These are phyloP conservation scores for Starmera stellimalicola DNA, from an alignment of 1,139 yeast species.

Conservation along the genomic window DNA sequence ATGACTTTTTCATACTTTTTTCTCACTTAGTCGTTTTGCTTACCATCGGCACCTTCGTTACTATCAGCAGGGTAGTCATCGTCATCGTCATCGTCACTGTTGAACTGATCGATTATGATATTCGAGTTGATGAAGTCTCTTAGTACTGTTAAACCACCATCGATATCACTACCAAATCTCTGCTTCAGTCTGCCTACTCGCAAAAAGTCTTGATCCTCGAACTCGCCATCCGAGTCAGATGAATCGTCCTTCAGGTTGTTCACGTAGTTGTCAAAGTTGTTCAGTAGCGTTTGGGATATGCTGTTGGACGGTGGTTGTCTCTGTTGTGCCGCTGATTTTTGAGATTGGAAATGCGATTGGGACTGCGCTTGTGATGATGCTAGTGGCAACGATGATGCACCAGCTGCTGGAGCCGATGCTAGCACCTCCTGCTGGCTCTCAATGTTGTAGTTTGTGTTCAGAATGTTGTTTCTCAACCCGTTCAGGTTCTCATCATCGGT, in stretches of 20 bases:
- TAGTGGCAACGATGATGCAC: not conserved
- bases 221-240: slow-evolving; percentile 14
- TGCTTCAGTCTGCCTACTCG: slow-evolving; percentile 9
- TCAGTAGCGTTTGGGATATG: slow-evolving; percentile 19
- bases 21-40: too few species aligned
- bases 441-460: slow-evolving; percentile 18
- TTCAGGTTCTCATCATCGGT: not conserved
- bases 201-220: slow-evolving; percentile 14
- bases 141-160: not conserved
- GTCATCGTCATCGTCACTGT: not conserved
- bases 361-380: too few species aligned
- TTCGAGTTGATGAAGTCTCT: not conserved
- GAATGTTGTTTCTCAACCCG: slow-evolving; percentile 4
- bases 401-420: slow-evolving; percentile 1
- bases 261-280: slow-evolving; percentile 17
- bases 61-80: too few species aligned
- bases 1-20: too few species aligned
- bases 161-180: slow-evolving; percentile 1
- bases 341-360: too few species aligned
- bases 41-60: too few species aligned
- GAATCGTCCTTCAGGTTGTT: slow-evolving; percentile 11
- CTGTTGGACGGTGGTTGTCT: slow-evolving; percentile 9
- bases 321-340: too few species aligned
- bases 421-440: slow-evolving; percentile 8
- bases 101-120: not conserved